Conservation (phyloP, 805 yeast species). For the Suhomyces sp. region DNA sequence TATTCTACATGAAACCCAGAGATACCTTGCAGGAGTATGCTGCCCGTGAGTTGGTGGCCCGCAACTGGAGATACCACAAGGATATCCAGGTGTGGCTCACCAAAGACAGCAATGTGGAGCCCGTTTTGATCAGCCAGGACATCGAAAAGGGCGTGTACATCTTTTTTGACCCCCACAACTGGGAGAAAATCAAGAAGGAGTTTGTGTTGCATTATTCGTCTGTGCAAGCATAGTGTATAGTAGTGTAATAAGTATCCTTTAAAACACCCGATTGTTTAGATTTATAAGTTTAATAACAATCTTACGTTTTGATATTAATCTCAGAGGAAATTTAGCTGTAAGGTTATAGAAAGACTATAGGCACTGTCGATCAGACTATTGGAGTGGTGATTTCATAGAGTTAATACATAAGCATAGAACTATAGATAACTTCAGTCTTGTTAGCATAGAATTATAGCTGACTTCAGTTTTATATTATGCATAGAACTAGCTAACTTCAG, state of each 20-base stretch:
- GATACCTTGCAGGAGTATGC: conserved; percentile 93
- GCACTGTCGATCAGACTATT: no score
- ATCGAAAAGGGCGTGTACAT: conserved; percentile 92
- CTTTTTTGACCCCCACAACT: conserved; percentile 90
- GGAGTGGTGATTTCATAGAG: no score
- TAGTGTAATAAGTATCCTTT: background rate
- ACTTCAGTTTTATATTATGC: no score
- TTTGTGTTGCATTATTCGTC: conserved; percentile 51
- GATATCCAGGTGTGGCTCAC: conserved; percentile 96
- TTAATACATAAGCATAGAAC: no score
- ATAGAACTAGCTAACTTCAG: no score
- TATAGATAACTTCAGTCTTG: no score
- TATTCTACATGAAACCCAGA: conserved; percentile 89
- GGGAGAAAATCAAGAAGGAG: conserved; percentile 87
- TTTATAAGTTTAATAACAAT: no score
- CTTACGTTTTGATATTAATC: no score
- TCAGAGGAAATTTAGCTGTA: no score
- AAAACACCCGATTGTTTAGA: no score
- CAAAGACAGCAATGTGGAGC: conserved; percentile 86
- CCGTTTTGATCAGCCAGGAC: conserved; percentile 71
- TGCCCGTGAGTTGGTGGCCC: conserved; percentile 81
- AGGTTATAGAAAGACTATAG: no score
- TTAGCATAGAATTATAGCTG: no score
- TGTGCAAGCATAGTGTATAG: conserved; percentile 21
- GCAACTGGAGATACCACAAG: conserved; percentile 97